Evolutionary conservation across 345 rosid genomes (phyloP).

Genomic region (Cochlearia excelsa): DNA sequence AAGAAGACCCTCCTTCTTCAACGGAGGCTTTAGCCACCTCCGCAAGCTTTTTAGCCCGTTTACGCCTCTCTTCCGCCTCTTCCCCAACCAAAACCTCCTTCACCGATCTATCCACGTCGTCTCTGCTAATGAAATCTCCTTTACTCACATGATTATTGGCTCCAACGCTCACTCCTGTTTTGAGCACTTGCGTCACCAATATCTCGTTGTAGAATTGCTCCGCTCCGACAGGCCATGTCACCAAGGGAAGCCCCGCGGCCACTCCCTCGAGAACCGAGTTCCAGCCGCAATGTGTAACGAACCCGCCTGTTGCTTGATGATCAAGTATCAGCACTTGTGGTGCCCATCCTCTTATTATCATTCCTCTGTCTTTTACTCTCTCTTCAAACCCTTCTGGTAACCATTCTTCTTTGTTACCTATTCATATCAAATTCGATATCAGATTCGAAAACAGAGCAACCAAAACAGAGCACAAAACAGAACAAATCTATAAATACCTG

Average conservation of each 20-base stretch:
- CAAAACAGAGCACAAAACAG: not conserved
- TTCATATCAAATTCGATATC: not conserved
- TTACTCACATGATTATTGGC: constrained; percentile 24
- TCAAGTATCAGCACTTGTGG: constrained; percentile 52
- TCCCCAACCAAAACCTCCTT: constrained; percentile 40
- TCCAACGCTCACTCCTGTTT: constrained; percentile 40
- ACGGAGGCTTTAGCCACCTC: constrained; percentile 40
- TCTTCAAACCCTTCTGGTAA: constrained; percentile 41
- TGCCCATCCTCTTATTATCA: constrained; percentile 46
- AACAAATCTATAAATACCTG: constrained; percentile 1
- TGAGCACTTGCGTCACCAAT: constrained; percentile 39
- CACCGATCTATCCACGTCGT: constrained; percentile 33
- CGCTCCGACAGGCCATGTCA: constrained; percentile 46
- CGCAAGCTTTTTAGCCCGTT: constrained; percentile 21
- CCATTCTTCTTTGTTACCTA: constrained; percentile 32
- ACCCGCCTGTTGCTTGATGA: constrained; percentile 43
- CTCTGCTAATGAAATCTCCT: constrained; percentile 30
- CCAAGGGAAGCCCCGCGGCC: constrained; percentile 45
- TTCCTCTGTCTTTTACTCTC: constrained; percentile 35
- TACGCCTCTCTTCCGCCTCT: constrained; percentile 41
- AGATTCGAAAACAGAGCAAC: not conserved
- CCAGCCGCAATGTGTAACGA: constrained; percentile 59
- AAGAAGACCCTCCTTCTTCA: constrained; percentile 52
- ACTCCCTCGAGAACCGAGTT: constrained; percentile 47
- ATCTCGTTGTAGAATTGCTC: constrained; percentile 52